Percentiles rank a stretch among this genome's conserved stretches.
Conservation (phyloP, 1,139 yeast species). For the Nakaseomyces glabratus region DNA sequence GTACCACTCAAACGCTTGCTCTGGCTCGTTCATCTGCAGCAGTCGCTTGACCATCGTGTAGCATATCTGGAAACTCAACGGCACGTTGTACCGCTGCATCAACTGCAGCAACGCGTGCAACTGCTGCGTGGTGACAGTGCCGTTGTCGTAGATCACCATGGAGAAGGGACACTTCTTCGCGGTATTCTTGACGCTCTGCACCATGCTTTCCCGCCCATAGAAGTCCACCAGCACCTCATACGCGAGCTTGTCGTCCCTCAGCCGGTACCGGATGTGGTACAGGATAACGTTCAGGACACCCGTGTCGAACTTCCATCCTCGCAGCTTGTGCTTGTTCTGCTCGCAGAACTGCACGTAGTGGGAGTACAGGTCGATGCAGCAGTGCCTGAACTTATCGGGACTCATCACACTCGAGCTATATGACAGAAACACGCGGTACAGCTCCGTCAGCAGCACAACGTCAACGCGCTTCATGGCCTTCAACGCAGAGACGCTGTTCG, state of each 20-base stretch:
- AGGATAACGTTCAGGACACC: conserved; percentile 21
- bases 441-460: conserved; percentile 21
- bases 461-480: no score
- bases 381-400: conserved; percentile 12
- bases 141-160: conserved; percentile 19
- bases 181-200: conserved; percentile 11
- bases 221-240: conserved; percentile 21
- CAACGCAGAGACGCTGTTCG: no score
- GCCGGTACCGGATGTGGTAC: conserved; percentile 14
- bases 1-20: conserved; percentile 27
- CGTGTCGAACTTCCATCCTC: conserved; percentile 16
- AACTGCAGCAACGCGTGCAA: conserved; percentile 14
- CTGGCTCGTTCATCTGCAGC: conserved; percentile 13
- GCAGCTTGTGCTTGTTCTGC: conserved; percentile 4
- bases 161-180: conserved; percentile 23
- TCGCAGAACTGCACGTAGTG: conserved; percentile 14
- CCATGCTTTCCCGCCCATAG: conserved; percentile 12
- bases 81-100: conserved; percentile 19
- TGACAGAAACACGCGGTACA: conserved; percentile 18
- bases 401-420: conserved; percentile 11
- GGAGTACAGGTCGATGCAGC: conserved; percentile 18
- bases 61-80: conserved; percentile 24
- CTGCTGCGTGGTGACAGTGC: conserved; percentile 16
- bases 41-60: conserved; percentile 21
- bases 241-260: conserved; percentile 21